phyloP scores from a whole-genome alignment of 805 yeast species.

The Candida endomychidarum region DNA sequence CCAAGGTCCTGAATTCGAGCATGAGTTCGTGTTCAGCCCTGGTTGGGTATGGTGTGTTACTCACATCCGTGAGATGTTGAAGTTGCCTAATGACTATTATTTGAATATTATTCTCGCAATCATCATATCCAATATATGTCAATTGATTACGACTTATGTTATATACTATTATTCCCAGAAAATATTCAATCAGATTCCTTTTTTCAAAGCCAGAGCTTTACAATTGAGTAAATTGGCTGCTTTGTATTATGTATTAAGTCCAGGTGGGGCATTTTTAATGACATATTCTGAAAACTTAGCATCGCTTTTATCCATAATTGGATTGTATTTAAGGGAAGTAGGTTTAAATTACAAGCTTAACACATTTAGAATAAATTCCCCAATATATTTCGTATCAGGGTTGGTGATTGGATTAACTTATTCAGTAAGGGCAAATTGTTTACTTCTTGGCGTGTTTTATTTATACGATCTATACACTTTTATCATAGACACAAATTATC shows the following conservation, averaged over 20 bases:
- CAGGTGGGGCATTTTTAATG: conserved; percentile 78
- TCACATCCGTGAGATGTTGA: conserved; percentile 11
- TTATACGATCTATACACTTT: conserved; percentile 51
- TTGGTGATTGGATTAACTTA: conserved; percentile 54
- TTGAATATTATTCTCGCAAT: conserved; percentile 48
- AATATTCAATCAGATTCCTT: conserved; percentile 24
- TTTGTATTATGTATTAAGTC: conserved; percentile 56
- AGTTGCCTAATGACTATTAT: conserved; percentile 35
- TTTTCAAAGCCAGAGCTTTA: conserved; percentile 17
- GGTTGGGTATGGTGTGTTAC: conserved; percentile 63
- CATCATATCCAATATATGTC: conserved; percentile 50
- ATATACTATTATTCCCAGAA: conserved; percentile 49
- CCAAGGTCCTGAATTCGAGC: conserved; percentile 64
- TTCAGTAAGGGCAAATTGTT: conserved; percentile 72
- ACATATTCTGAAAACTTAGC: conserved; percentile 77
- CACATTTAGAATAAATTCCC: background rate
- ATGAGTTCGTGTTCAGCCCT: conserved; percentile 86
- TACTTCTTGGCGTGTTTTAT: conserved; percentile 69
- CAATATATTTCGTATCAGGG: conserved; percentile 49
- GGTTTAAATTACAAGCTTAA: conserved; percentile 20
- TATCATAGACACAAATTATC: conserved; percentile 3
- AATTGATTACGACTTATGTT: conserved; percentile 48
- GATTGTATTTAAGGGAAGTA: conserved; percentile 50
- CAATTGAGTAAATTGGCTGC: conserved; percentile 31
- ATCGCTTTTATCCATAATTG: conserved; percentile 57